phyloP scores from a whole-genome alignment of 2,329 filamentous ascomycete genomes.

The Plectosphaerella plurivora region DNA sequence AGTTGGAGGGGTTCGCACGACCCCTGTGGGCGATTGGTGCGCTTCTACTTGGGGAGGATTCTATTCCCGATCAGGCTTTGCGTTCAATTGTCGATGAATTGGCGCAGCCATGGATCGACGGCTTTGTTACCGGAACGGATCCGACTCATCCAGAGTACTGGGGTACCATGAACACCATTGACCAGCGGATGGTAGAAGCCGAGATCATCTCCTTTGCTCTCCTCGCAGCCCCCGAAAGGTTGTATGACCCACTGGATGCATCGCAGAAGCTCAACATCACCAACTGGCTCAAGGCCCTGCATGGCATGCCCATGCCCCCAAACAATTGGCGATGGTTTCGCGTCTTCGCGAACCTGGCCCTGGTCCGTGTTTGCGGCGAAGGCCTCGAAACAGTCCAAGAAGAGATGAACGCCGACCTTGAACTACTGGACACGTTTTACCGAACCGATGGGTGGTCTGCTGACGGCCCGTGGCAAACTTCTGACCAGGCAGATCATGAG shows the following conservation, averaged over 20 bases:
- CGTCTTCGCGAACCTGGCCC: slow-evolving; percentile 35
- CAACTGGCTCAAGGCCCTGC: slow-evolving; percentile 31
- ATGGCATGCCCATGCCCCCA: slow-evolving; percentile 30
- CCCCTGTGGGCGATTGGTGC: slow-evolving; percentile 29
- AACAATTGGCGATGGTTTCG: slow-evolving; percentile 44
- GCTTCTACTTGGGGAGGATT: slow-evolving; percentile 35
- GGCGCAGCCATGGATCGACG: slow-evolving; percentile 22
- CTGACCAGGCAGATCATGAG: slow-evolving; percentile 12
- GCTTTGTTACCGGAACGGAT: slow-evolving; percentile 26
- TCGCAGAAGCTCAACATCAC: slow-evolving; percentile 28
- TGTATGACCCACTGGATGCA: slow-evolving; percentile 24
- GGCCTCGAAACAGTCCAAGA: slow-evolving; percentile 20
- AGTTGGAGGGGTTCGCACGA: slow-evolving; percentile 39
- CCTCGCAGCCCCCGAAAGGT: slow-evolving; percentile 31
- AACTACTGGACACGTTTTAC: slow-evolving; percentile 32
- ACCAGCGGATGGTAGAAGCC: slow-evolving; percentile 51
- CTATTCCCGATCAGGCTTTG: slow-evolving; percentile 3
- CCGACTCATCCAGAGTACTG: slow-evolving; percentile 35
- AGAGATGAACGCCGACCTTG: slow-evolving; percentile 29
- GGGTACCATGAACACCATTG: slow-evolving; percentile 37
- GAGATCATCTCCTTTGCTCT: slow-evolving; percentile 46
- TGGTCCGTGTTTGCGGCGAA: slow-evolving; percentile 29
- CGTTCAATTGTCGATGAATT: slow-evolving; percentile 2
- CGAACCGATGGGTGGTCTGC: slow-evolving; percentile 34
- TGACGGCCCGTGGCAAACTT: slow-evolving; percentile 33